A percentile compares a stretch with the other conserved stretches of the same genome.
These are phyloP conservation scores for Leucocoprinus sp. DNA, from an alignment of 768 basidiomycete genomes.

Conservation along the genomic window DNA sequence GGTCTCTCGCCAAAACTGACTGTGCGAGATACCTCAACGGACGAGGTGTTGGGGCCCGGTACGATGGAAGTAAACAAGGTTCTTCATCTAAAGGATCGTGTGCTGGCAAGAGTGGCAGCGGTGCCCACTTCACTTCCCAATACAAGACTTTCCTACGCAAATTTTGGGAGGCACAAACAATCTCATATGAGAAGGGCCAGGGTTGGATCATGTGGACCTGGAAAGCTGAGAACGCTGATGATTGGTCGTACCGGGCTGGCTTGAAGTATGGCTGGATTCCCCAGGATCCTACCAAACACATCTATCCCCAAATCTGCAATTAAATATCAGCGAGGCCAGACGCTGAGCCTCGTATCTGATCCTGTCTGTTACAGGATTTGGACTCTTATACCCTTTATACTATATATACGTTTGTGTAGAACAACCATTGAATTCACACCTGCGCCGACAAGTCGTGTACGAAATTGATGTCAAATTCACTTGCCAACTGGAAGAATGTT, in stretches of 20 bases:
- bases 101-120: constrained; percentile 57
- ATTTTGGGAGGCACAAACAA: constrained; percentile 79
- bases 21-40: constrained; percentile 83
- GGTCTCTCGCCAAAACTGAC: constrained; percentile 68
- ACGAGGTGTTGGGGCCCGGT: constrained; percentile 59
- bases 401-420: too few species aligned
- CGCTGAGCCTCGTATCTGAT: too few species aligned
- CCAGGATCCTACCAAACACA: constrained; percentile 31
- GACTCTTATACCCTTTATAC: too few species aligned
- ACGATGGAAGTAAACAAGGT: constrained; percentile 55
- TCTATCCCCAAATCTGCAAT: constrained; percentile 37
- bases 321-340: too few species aligned
- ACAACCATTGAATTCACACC: too few species aligned
- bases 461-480: too few species aligned
- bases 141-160: constrained; percentile 78
- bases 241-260: constrained; percentile 86
- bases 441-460: too few species aligned
- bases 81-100: constrained; percentile 38
- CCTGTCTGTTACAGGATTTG: too few species aligned
- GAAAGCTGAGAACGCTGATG: constrained; percentile 77
- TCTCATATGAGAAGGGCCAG: constrained; percentile 53
- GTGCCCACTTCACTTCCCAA: constrained; percentile 55
- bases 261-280: constrained; percentile 84
- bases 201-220: constrained; percentile 82
- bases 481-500: too few species aligned